Percentiles rank a stretch among this genome's conserved stretches.
Conservation (phyloP, 2,329 filamentous ascomycete species). For the Colletotrichum sidae region DNA sequence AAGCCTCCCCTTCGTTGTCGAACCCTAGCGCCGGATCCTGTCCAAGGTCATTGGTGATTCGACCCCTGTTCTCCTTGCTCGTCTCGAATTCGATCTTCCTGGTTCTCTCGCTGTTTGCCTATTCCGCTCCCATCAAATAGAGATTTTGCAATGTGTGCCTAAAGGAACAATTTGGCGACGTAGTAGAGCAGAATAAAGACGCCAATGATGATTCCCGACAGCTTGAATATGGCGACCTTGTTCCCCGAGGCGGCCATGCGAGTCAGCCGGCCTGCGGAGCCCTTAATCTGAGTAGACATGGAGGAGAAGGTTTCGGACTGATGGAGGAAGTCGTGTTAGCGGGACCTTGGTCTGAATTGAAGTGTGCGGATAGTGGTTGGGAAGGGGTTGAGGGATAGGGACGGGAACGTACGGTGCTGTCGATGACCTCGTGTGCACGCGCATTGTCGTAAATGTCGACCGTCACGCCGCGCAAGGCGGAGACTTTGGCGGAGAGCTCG, state of each 20-base stretch:
- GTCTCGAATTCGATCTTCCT: too few relatives aligned
- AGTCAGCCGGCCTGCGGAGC: constrained; percentile 83
- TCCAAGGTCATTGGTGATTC: too few relatives aligned
- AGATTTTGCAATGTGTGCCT: constrained; percentile 32
- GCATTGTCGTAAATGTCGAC: constrained; percentile 99
- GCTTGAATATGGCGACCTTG: constrained; percentile 89
- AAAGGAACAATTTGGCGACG: constrained; percentile 72
- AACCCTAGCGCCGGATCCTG: too few relatives aligned
- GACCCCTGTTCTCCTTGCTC: too few relatives aligned
- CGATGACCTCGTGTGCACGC: constrained; percentile 86
- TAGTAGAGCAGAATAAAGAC: constrained; percentile 82
- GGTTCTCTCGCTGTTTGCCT: too few relatives aligned
- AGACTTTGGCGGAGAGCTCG: constrained; percentile 91
- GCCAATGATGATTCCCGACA: constrained; percentile 84
- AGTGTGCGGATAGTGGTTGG: not conserved
- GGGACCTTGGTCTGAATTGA: not conserved
- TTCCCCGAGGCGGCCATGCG: constrained; percentile 94
- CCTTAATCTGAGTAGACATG: constrained; percentile 85
- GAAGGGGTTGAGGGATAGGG: constrained; percentile 8
- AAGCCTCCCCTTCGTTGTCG: too few relatives aligned
- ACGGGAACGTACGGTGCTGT: constrained; percentile 78
- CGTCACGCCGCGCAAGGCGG: constrained; percentile 90
- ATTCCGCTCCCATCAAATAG: too few relatives aligned
- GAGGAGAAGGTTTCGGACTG: constrained; percentile 92
- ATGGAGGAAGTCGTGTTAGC: not conserved